Percentiles rank a stretch among this genome's conserved stretches.
Evolutionary conservation across 83 land plant species (phyloP).

Genomic region (Larix sibirica): DNA sequence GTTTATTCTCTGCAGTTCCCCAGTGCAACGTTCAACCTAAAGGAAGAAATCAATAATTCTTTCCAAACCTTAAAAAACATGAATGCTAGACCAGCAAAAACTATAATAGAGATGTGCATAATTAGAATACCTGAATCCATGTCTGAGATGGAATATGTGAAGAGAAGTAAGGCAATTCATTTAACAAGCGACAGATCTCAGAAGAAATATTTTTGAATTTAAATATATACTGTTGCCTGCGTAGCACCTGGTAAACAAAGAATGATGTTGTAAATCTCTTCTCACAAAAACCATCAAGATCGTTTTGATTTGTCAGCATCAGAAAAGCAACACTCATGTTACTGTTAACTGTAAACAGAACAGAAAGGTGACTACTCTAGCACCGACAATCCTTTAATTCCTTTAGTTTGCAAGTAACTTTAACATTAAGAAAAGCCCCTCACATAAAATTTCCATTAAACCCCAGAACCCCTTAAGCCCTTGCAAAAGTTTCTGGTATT

Average conservation of each 20-base stretch:
- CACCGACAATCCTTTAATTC: too few species aligned
- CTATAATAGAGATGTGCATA: background rate
- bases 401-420: too few species aligned
- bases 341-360: conserved; percentile 1
- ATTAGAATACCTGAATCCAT: conserved; percentile 7
- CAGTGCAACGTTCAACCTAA: conserved; percentile 15
- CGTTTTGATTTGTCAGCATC: background rate
- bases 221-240: background rate
- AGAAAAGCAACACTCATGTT: background rate
- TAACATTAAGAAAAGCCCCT: too few species aligned
- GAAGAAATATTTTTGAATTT: conserved; percentile 4
- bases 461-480: too few species aligned
- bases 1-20: conserved; percentile 9
- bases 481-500: too few species aligned
- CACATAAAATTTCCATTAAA: too few species aligned
- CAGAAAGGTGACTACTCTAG: background rate
- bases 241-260: conserved; percentile 6
- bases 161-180: conserved; percentile 11
- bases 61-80: background rate
- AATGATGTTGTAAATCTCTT: background rate
- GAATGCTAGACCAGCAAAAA: background rate
- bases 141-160: background rate
- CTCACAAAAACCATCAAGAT: background rate
- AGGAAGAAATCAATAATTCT: background rate
- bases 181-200: background rate